A percentile compares a stretch with the other conserved stretches of the same genome.
Conservation (phyloP, 2,329 filamentous ascomycete genomes). For the Paecilomyces niveus region DNA sequence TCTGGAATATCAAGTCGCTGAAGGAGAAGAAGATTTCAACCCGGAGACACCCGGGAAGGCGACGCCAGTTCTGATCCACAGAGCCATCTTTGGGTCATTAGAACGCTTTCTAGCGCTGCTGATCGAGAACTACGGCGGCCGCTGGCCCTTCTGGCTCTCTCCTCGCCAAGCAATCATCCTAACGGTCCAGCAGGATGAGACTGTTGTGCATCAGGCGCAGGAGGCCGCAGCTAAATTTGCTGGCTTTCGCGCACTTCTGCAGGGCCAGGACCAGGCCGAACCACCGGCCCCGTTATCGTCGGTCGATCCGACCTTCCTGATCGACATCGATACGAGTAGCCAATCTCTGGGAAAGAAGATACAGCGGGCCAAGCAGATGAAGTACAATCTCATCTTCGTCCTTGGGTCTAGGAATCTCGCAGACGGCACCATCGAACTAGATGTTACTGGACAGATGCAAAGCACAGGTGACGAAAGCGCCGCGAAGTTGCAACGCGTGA, state of each 20-base stretch:
- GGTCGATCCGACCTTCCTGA: conserved; percentile 54
- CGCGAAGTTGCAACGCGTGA: conserved; percentile 18
- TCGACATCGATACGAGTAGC: conserved; percentile 63
- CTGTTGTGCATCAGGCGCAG: conserved; percentile 39
- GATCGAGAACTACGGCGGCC: conserved; percentile 73
- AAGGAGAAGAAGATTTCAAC: conserved; percentile 35
- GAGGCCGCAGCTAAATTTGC: conserved; percentile 46
- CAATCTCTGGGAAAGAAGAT: conserved; percentile 63
- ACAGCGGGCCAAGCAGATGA: conserved; percentile 61
- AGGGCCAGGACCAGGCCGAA: conserved; percentile 13
- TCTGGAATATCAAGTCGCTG: conserved; percentile 59
- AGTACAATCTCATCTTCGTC: conserved; percentile 67
- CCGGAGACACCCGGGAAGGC: conserved; percentile 48
- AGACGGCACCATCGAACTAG: conserved; percentile 46
- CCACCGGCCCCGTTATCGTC: conserved; percentile 37
- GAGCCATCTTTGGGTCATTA: conserved; percentile 75
- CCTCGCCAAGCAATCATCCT: conserved; percentile 70
- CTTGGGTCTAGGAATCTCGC: conserved; percentile 61
- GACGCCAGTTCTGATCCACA: conserved; percentile 72
- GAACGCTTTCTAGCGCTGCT: conserved; percentile 79
- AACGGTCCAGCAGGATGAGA: conserved; percentile 56
- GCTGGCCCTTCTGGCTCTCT: conserved; percentile 84
- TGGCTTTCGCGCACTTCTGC: conserved; percentile 26
- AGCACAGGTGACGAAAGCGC: conserved; percentile 28
- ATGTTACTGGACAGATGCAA: conserved; percentile 35